phyloP scores from a whole-genome alignment of 2,329 filamentous ascomycete genomes.

The Alternaria ventricosa region DNA sequence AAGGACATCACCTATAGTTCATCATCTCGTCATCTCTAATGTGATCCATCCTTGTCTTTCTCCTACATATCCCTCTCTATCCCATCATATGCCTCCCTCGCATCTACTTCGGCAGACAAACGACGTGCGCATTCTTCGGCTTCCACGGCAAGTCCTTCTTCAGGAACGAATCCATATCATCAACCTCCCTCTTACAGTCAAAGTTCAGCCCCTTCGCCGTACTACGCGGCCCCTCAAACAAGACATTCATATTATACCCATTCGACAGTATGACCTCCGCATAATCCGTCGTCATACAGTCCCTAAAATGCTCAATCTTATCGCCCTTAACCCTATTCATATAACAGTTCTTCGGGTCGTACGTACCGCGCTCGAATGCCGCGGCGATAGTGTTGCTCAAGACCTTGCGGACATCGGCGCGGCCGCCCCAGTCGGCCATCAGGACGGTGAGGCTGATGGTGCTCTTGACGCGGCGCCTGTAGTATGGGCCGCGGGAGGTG shows the following conservation, averaged over 20 bases:
- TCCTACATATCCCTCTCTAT: neutral
- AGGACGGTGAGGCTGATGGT: neutral
- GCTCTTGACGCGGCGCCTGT: neutral
- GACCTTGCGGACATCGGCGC: neutral
- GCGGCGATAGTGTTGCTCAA: neutral
- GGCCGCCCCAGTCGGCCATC: neutral
- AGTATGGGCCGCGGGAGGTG: neutral
- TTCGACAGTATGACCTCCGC: neutral
- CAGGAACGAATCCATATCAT: neutral
- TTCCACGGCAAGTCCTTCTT: neutral
- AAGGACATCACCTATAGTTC: neutral
- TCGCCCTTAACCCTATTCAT: neutral
- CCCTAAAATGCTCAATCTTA: neutral
- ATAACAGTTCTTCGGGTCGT: neutral
- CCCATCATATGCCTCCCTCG: neutral
- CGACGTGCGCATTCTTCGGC: neutral
- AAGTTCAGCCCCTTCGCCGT: neutral
- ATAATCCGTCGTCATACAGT: neutral
- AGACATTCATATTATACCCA: neutral
- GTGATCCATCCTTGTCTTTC: neutral
- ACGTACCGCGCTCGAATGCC: neutral
- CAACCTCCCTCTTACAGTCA: neutral
- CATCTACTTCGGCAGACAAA: neutral
- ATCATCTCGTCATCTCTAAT: neutral
- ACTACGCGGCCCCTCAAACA: neutral